Conservation (phyloP, 2,329 filamentous ascomycete genomes). For the Alternaria atra region DNA sequence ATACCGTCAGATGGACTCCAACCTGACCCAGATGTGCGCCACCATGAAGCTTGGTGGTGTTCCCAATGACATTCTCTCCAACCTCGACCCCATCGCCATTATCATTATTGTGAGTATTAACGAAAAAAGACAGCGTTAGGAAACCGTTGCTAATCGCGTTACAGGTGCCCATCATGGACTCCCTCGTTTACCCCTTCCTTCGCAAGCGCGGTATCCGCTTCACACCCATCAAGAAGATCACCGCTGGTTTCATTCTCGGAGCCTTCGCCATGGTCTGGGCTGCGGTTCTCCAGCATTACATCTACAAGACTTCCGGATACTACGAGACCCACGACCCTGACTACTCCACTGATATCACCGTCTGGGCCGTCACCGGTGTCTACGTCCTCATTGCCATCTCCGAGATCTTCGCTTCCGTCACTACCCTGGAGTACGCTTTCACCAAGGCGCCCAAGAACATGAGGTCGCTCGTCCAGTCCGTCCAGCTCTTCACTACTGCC, state of each 20-base stretch:
- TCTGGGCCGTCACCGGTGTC: constrained; percentile 62
- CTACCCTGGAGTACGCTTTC: constrained; percentile 76
- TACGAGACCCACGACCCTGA: constrained; percentile 53
- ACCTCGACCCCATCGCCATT: constrained; percentile 78
- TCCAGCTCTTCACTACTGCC: constrained; percentile 49
- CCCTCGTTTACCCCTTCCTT: constrained; percentile 72
- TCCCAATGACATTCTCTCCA: constrained; percentile 80
- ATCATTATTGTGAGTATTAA: constrained; percentile 67
- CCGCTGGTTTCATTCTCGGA: constrained; percentile 72
- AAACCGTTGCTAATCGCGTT: constrained; percentile 66
- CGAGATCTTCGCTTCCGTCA: constrained; percentile 72
- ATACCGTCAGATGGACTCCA: constrained; percentile 73
- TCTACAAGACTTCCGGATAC: constrained; percentile 65
- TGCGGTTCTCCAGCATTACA: constrained; percentile 65
- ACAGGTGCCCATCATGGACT: constrained; percentile 59
- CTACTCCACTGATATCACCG: constrained; percentile 58
- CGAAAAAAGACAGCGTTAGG: constrained; percentile 64
- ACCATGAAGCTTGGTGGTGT: constrained; percentile 74
- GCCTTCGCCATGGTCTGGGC: constrained; percentile 68
- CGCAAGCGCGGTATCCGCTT: constrained; percentile 71
- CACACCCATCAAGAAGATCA: constrained; percentile 79
- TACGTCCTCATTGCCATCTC: constrained; percentile 65
- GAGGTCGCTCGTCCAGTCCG: constrained; percentile 54
- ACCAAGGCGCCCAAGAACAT: constrained; percentile 76
- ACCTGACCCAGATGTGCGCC: constrained; percentile 70